phyloP scores from a whole-genome alignment of 2,329 filamentous ascomycete genomes.

The Fusarium sp. region DNA sequence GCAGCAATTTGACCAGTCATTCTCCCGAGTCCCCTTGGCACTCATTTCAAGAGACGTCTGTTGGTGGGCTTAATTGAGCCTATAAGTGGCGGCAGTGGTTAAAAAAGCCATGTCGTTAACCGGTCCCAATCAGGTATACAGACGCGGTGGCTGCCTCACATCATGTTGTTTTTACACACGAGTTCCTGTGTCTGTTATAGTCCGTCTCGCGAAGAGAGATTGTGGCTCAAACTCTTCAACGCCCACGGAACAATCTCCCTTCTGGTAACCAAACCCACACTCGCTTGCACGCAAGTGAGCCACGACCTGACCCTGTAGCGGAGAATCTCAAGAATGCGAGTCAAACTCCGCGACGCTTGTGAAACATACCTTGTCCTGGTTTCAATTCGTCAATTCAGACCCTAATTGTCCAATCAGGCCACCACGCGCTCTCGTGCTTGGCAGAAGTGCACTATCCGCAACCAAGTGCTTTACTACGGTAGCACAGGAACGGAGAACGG shows the following conservation, averaged over 20 bases:
- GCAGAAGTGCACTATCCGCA: neutral
- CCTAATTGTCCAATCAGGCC: neutral
- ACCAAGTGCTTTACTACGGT: neutral
- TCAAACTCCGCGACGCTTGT: neutral
- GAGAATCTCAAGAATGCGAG: neutral
- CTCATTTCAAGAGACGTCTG: neutral
- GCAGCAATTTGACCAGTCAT: neutral
- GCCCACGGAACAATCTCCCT: neutral
- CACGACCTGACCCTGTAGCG: neutral
- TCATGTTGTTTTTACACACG: neutral
- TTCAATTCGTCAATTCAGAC: neutral
- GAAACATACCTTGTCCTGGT: neutral
- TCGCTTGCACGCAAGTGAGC: neutral
- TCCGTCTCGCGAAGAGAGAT: neutral
- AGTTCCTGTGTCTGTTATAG: neutral
- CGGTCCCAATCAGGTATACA: neutral
- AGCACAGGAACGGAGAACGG: neutral
- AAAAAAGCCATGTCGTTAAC: neutral
- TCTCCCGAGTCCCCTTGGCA: neutral
- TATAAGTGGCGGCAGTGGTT: neutral
- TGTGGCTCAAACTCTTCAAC: neutral
- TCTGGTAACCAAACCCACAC: neutral
- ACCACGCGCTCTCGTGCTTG: neutral
- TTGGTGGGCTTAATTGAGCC: neutral
- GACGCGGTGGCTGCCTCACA: neutral